Evolutionary conservation across 2,329 filamentous ascomycete species (phyloP), one percentile per base, ranked within the genome.

Genomic region (Pyricularia sp.): DNA sequence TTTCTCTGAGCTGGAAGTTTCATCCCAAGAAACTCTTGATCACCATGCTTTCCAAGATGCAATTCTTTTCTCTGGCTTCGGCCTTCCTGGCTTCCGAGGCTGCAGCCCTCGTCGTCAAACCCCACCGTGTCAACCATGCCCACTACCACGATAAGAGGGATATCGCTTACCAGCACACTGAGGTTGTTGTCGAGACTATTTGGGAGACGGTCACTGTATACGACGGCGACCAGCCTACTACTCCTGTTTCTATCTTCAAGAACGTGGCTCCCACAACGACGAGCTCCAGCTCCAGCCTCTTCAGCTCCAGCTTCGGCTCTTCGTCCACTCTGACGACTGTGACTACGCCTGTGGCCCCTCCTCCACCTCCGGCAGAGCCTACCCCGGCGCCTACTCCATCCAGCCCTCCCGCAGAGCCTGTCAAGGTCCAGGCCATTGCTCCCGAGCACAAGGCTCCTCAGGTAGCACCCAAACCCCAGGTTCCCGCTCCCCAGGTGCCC

Each of bases 141-240:
- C 75, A 77, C 64, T 67, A 72, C 23, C 76, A 77, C 72, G 72
- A 78, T 68, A 79, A 80, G 74, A 76, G 75, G 67, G 74, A 70
- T 17, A n/a, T 77, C 14, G 71, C 78, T 65, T 74, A 77, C 69
- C 73, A 76, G 71, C 73, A 73, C 63, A 76, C 76, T 28, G 74
- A 79, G 61, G 75, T 78, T 11, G 77, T 79, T 65, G 73, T 75
- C 10, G 76, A 78, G 69, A 80, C 76, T 23, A 72, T 77, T 65
- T 81, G 77, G 77, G 78, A 80, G 68, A 83, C 80, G 59, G 79
- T 82, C 68, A 83, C 81, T 55, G 78, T 81, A 71, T 78, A 74
- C 68, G 77, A 75, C 12, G 74, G 75, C 69, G 72, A 73, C 65
- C 14, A 4, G 42, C 42, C 42, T n/a, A 50, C 42, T n/a, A 1